phyloP scores from a whole-genome alignment of 202 grass and related monocot genomes.

The Schoenoplectus triqueter region DNA sequence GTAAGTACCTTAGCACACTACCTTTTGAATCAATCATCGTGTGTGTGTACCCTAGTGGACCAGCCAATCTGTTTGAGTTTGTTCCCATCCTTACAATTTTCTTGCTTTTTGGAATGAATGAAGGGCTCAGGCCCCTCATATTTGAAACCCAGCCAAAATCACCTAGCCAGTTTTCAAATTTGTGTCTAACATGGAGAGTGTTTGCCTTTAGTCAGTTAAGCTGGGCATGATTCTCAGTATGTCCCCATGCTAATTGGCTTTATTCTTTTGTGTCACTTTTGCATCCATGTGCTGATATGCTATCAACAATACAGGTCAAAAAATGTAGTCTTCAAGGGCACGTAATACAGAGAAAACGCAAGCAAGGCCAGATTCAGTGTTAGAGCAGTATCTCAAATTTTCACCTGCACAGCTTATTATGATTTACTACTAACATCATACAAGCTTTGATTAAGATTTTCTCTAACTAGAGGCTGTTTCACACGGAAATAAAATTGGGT shows the following conservation, averaged over 20 bases:
- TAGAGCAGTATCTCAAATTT: conserved; percentile 52
- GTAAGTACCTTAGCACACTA: conserved; percentile 44
- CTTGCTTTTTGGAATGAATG: background rate
- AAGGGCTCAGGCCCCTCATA: background rate
- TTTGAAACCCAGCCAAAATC: background rate
- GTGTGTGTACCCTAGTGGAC: background rate
- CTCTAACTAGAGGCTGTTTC: conserved; percentile 70
- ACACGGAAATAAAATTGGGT: conserved; percentile 65
- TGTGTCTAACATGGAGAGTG: background rate
- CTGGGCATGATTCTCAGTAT: background rate
- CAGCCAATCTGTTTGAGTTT: background rate
- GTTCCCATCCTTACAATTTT: background rate
- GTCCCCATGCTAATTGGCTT: background rate
- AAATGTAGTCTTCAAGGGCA: conserved; percentile 87
- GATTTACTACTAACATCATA: conserved; percentile 79
- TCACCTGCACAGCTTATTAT: conserved; percentile 25
- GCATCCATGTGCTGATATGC: conserved; percentile 27
- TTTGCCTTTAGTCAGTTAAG: background rate
- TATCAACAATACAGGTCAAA: conserved; percentile 67
- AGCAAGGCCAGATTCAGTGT: conserved; percentile 47
- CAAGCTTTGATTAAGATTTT: conserved; percentile 55
- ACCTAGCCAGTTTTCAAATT: background rate
- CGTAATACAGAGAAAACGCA: conserved; percentile 80
- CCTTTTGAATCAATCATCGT: background rate
- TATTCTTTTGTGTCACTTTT: conserved; percentile 12